Conservation (phyloP, 768 basidiomycete genomes). For the Wakefieldia striispora region DNA sequence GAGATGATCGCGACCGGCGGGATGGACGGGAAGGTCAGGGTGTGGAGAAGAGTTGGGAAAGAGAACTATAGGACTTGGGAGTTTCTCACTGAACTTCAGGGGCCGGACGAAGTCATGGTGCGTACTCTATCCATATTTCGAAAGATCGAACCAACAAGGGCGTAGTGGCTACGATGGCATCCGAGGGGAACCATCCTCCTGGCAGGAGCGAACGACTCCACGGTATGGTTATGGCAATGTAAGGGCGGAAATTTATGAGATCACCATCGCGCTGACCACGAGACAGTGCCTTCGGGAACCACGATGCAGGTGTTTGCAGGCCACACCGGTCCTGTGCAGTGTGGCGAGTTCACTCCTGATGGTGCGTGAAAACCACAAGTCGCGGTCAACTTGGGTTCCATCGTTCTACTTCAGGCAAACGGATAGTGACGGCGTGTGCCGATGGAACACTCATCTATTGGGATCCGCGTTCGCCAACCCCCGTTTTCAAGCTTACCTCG, state of each 20-base stretch:
- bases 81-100: slow-evolving; percentile 89
- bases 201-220: slow-evolving; percentile 90
- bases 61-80: slow-evolving; percentile 84
- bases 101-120: slow-evolving; percentile 95
- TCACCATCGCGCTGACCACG: not conserved
- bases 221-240: slow-evolving; percentile 98
- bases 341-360: slow-evolving; percentile 90
- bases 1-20: slow-evolving; percentile 94
- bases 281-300: slow-evolving; percentile 85
- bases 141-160: slow-evolving; percentile 4
- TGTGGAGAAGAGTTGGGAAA: slow-evolving; percentile 85
- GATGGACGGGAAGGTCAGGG: slow-evolving; percentile 93
- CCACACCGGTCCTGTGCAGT: slow-evolving; percentile 79
- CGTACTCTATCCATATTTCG: slow-evolving; percentile 26
- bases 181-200: slow-evolving; percentile 87
- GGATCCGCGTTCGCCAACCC: slow-evolving; percentile 80
- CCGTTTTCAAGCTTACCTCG: slow-evolving; percentile 77
- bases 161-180: slow-evolving; percentile 93
- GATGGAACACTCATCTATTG: slow-evolving; percentile 84
- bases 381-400: not conserved
- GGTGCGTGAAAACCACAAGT: slow-evolving; percentile 40
- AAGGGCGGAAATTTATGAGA: slow-evolving; percentile 26
- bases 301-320: slow-evolving; percentile 97
- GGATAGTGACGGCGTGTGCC: slow-evolving; percentile 82
- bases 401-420: slow-evolving; percentile 57